Evolutionary conservation across 306 rosid genomes (phyloP), one percentile per base, ranked within the genome.

Genomic region (Vigna mungo): DNA sequence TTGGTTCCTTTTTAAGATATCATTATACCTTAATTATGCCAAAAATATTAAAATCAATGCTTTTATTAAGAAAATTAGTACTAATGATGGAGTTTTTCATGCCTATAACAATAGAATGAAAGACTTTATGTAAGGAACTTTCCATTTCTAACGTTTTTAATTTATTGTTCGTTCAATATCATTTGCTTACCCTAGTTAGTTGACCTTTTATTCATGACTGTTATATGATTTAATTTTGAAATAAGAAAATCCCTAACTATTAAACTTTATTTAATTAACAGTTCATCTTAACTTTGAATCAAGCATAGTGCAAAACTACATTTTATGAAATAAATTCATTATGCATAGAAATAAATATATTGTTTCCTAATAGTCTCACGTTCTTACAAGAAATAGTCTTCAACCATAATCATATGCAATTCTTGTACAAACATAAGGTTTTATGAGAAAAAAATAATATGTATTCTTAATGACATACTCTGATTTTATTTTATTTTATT

Each of bases 1-100:
- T 36, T 73, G 80, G 84, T 76, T 81, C 85, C 78, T 76, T 67
- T 78, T 32, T 27, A 9, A 58, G 23, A 68, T 43, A 81, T 81
- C 46, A 82, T 84, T 71, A 71, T 55, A 72, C 72, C 78, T 41
- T 77, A 80, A 59, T 59, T 70, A 55, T 60, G 44, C 43, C 25
- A 53, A 59, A 25, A 54, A 65, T 49, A 23, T 56, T 32, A 8
- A 14, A 49, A 71, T 20, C 37, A 51, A n/a, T 18, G 32, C 6
- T 52, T 39, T 9, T 77, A 27, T 34, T 4, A 13, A 65, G 4
- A 5, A 63, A 2, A 1, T 14, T 37, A 13, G 21, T n/a, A 27
- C 51, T 64, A 65, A 60, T 16, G n/a, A 8, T 16, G 12, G 9
- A 64, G 12, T 7, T 27, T 25, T 30, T 18, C 2, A 3, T 25